Evolutionary conservation across 768 basidiomycete genomes (phyloP).

Genomic region (Pleurotus eryngii): DNA sequence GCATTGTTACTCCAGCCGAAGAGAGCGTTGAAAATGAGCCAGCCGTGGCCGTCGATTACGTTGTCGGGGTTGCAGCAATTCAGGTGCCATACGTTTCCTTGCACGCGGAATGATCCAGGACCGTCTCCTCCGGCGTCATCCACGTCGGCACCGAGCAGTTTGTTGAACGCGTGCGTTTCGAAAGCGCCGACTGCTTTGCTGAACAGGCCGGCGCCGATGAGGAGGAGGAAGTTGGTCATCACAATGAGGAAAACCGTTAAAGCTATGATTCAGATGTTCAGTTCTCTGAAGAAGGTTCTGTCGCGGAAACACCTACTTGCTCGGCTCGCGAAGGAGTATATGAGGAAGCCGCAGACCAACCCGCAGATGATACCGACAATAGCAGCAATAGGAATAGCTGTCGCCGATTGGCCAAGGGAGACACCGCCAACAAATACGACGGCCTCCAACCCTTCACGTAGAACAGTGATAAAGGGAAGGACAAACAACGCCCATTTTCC

Average conservation of each 20-base stretch:
- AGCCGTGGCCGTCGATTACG: constrained; percentile 50
- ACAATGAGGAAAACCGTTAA: constrained; percentile 84
- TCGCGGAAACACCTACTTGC: constrained; percentile 43
- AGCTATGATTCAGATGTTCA: constrained; percentile 33
- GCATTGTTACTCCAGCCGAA: constrained; percentile 89
- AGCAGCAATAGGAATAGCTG: constrained; percentile 86
- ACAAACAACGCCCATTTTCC: constrained; percentile 88
- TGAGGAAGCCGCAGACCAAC: constrained; percentile 65
- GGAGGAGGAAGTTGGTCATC: constrained; percentile 89
- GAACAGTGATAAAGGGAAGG: constrained; percentile 86
- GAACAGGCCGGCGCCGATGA: constrained; percentile 94
- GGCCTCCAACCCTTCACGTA: constrained; percentile 91
- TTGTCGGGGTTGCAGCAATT: constrained; percentile 73
- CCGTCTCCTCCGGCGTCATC: constrained; percentile 70
- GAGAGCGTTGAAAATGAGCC: constrained; percentile 82
- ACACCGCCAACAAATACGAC: constrained; percentile 95
- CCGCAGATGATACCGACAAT: constrained; percentile 84
- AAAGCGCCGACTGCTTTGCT: constrained; percentile 74
- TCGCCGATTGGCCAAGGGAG: constrained; percentile 77
- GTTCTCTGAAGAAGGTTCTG: background rate
- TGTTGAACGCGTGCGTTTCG: constrained; percentile 64
- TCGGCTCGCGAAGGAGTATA: constrained; percentile 78
- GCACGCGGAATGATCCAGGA: constrained; percentile 80
- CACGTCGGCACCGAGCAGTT: constrained; percentile 67
- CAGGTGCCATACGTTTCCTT: constrained; percentile 86